phyloP scores from a whole-genome alignment of 2,329 filamentous ascomycete species.

The Penicillium concentricum region DNA sequence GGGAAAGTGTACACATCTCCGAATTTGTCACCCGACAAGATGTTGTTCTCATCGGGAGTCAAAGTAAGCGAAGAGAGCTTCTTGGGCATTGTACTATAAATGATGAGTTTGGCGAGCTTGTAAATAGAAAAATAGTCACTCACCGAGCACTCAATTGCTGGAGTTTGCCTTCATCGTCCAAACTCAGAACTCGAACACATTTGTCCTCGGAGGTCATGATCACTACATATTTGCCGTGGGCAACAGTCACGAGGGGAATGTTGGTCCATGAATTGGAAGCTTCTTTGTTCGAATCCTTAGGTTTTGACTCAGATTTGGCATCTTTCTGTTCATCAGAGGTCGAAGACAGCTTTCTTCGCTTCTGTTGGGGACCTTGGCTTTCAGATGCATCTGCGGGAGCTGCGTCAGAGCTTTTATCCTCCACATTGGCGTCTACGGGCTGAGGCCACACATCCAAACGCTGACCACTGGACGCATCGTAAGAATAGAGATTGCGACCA shows the following conservation, averaged over 20 bases:
- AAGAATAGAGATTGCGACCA: slow-evolving; percentile 69
- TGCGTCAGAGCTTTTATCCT: slow-evolving; percentile 21
- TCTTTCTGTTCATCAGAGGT: slow-evolving; percentile 19
- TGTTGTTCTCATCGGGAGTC: slow-evolving; percentile 66
- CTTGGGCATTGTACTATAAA: slow-evolving; percentile 76
- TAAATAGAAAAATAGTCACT: slow-evolving; percentile 12
- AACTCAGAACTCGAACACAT: slow-evolving; percentile 75
- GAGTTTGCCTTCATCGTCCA: slow-evolving; percentile 62
- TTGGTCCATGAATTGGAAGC: slow-evolving; percentile 49
- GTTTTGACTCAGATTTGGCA: slow-evolving; percentile 9
- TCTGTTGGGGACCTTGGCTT: slow-evolving; percentile 42
- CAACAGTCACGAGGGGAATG: slow-evolving; percentile 63
- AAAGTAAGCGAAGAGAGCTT: slow-evolving; percentile 75
- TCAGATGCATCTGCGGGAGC: slow-evolving; percentile 23
- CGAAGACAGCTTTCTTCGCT: slow-evolving; percentile 45
- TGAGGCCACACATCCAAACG: slow-evolving; percentile 62
- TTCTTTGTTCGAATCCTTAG: slow-evolving; percentile 13
- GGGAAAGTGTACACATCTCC: slow-evolving; percentile 92
- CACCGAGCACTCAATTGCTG: slow-evolving; percentile 71
- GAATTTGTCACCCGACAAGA: slow-evolving; percentile 90
- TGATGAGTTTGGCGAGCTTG: slow-evolving; percentile 13
- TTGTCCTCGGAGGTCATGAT: slow-evolving; percentile 91
- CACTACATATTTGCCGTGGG: slow-evolving; percentile 67
- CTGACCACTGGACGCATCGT: slow-evolving; percentile 58
- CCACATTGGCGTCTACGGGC: slow-evolving; percentile 29